A percentile compares a stretch with the other conserved stretches of the same genome.
Evolutionary conservation across 345 rosid species (phyloP).

Genomic region (Sonneratia alba): DNA sequence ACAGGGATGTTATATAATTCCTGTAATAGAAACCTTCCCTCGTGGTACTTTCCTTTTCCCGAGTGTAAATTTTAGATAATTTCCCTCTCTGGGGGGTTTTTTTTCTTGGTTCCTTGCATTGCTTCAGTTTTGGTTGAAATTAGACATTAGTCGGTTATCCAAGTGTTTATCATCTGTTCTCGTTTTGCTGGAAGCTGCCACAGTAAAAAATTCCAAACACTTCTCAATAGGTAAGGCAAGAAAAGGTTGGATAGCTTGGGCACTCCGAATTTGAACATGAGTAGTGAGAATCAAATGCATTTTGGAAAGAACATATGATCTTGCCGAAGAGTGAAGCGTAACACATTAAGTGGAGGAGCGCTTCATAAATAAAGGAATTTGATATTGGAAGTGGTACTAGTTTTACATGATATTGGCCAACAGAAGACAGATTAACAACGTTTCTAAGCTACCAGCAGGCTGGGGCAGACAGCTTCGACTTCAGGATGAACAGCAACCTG

Average conservation of each 20-base stretch:
- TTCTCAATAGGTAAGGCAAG: too few relatives aligned
- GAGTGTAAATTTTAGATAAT: constrained; percentile 8
- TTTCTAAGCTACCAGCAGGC: constrained; percentile 9
- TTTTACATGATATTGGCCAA: constrained; percentile 32
- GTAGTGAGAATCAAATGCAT: constrained; percentile 29
- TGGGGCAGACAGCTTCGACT: constrained; percentile 1
- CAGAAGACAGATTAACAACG: constrained; percentile 12
- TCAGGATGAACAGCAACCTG: constrained; percentile 90
- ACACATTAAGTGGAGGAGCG: not conserved
- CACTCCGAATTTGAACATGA: constrained; percentile 46
- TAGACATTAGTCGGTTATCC: not conserved
- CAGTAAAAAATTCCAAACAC: not conserved
- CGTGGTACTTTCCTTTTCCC: constrained; percentile 1
- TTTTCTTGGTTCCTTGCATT: constrained; percentile 1
- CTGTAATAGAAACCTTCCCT: constrained; percentile 18
- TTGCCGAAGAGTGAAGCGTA: not conserved
- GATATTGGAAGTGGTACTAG: constrained; percentile 14
- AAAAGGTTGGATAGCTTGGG: too few relatives aligned
- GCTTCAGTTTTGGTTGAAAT: constrained; percentile 10
- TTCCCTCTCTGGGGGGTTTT: not conserved
- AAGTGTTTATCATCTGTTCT: not conserved
- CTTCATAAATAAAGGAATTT: not conserved
- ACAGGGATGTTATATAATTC: constrained; percentile 20
- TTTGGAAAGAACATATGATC: constrained; percentile 35
- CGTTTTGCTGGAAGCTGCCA: not conserved